Evolutionary conservation across 768 basidiomycete species (phyloP).

Genomic region (Boletus speciosus): DNA sequence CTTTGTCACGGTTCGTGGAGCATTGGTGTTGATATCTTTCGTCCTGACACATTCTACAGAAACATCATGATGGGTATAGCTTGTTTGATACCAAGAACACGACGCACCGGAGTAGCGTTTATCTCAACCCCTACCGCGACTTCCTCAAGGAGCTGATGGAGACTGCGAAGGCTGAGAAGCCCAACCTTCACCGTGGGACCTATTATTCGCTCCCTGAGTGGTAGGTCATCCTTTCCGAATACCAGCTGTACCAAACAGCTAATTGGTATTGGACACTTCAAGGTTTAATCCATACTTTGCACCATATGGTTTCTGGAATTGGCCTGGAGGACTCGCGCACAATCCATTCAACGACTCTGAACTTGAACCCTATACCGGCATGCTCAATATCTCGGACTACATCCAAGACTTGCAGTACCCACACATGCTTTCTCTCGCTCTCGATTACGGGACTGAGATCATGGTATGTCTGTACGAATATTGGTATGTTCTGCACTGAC

Average conservation of each 20-base stretch:
- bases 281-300: constrained; percentile 57
- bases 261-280: not conserved
- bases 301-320: constrained; percentile 46
- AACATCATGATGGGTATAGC: constrained; percentile 61
- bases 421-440: constrained; percentile 48
- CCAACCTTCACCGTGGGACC: constrained; percentile 51
- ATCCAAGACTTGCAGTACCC: constrained; percentile 48
- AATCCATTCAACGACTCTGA: constrained; percentile 45
- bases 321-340: constrained; percentile 54
- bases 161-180: constrained; percentile 47
- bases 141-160: constrained; percentile 49
- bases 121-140: constrained; percentile 50
- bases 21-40: not conserved
- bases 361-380: constrained; percentile 54
- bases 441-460: constrained; percentile 50
- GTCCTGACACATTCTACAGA: constrained; percentile 29
- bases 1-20: constrained; percentile 42
- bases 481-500: constrained; percentile 7
- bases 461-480: constrained; percentile 37
- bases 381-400: constrained; percentile 48
- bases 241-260: not conserved
- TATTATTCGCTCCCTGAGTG: constrained; percentile 59
- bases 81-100: constrained; percentile 56
- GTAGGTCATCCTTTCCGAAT: constrained; percentile 21
- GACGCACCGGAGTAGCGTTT: constrained; percentile 46